These are phyloP conservation scores for Paraphaeosphaeria sporulosa DNA, from an alignment of 2,329 filamentous ascomycete species.

Conservation along the genomic window DNA sequence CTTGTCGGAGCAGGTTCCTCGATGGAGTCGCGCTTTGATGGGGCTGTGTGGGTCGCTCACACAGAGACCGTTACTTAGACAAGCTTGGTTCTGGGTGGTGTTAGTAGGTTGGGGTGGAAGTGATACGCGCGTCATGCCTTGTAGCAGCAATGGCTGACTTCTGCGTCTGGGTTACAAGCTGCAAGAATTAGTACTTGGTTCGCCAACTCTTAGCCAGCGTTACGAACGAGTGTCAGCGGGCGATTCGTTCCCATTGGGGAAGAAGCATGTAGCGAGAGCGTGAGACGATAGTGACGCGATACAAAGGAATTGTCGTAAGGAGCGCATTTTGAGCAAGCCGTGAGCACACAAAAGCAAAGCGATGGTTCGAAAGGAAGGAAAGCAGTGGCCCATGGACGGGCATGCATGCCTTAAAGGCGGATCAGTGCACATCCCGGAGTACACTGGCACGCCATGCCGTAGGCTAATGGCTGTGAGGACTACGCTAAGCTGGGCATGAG, in stretches of 20 bases:
- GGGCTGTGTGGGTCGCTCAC: conserved; percentile 29
- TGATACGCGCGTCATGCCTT: conserved; percentile 16
- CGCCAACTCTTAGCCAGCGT: not conserved
- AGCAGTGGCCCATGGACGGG: not conserved
- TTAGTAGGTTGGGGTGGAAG: not conserved
- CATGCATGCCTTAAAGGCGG: conserved; percentile 4
- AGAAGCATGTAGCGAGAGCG: conserved; percentile 18
- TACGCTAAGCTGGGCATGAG: not conserved
- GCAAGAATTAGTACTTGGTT: conserved; percentile 6
- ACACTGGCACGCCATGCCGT: not conserved
- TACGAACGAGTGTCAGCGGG: conserved; percentile 21
- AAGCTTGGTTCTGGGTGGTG: conserved; percentile 30
- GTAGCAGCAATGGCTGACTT: conserved; percentile 36
- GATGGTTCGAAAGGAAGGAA: not conserved
- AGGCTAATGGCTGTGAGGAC: not conserved
- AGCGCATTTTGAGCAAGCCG: conserved; percentile 15
- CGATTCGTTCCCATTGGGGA: conserved; percentile 18
- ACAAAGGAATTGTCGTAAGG: conserved; percentile 11
- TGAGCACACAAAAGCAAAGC: not conserved
- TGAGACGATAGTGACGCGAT: conserved; percentile 14
- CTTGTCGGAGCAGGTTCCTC: conserved; percentile 39
- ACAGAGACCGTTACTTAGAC: conserved; percentile 41
- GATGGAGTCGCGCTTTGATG: conserved; percentile 28
- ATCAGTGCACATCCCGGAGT: not conserved
- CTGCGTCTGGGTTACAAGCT: conserved; percentile 25